Percentiles rank a stretch among this genome's conserved stretches.
Conservation (phyloP, 805 yeast species). For the Schwanniomyces occidentalis region DNA sequence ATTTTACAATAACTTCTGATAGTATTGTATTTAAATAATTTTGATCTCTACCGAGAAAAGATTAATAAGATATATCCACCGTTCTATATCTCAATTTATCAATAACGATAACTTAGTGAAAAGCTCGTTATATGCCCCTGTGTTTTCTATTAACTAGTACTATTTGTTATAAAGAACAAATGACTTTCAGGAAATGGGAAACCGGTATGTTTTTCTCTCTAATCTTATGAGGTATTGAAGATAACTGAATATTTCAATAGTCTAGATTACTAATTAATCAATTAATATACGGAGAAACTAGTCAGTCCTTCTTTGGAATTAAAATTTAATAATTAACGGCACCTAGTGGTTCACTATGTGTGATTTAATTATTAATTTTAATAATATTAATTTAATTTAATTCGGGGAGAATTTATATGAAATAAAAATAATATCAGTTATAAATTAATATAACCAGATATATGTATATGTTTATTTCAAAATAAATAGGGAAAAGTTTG, state of each 20-base stretch:
- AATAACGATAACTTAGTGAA: constrained; percentile 39
- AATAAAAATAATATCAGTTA: constrained; percentile 12
- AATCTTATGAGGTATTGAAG: constrained; percentile 6
- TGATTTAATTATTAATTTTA: background rate
- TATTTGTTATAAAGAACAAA: too few species aligned
- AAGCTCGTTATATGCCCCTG: too few species aligned
- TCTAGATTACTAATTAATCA: background rate
- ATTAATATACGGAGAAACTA: background rate
- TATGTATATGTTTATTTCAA: constrained; percentile 8
- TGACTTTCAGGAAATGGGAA: too few species aligned
- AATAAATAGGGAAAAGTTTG: constrained; percentile 6
- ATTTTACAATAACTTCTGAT: background rate
- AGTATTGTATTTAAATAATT: too few species aligned
- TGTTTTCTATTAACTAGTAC: too few species aligned
- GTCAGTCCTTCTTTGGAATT: background rate
- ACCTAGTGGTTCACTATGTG: background rate
- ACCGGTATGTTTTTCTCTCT: too few species aligned
- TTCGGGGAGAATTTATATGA: constrained; percentile 6
- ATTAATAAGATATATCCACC: too few species aligned
- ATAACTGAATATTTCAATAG: constrained; percentile 10
- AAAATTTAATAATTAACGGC: background rate
- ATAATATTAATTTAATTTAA: constrained; percentile 2
- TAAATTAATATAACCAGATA: constrained; percentile 17
- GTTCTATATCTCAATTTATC: too few species aligned
- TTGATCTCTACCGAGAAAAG: too few species aligned